phyloP scores from a whole-genome alignment of 176 grass and related monocot species.

The Lolium multiflorum region DNA sequence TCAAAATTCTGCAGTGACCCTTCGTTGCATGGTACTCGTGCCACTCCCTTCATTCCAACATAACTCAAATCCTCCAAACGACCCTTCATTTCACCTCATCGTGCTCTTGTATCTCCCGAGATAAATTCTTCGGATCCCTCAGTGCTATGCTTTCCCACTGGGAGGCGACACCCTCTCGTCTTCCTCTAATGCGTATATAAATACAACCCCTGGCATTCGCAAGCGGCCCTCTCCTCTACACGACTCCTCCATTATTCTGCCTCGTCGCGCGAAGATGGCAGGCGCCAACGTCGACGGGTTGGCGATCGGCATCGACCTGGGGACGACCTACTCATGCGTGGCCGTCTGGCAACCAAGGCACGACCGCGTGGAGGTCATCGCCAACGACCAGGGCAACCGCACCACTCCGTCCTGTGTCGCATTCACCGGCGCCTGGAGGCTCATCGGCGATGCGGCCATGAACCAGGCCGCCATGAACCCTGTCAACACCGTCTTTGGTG shows the following conservation, averaged over 20 bases:
- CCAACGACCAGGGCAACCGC: constrained; percentile 19
- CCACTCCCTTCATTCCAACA: too few relatives aligned
- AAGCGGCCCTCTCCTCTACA: background rate
- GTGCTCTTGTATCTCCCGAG: too few relatives aligned
- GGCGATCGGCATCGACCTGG: constrained; percentile 94
- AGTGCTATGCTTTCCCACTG: background rate
- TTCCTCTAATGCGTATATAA: background rate
- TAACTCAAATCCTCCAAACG: too few relatives aligned
- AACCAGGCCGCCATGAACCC: constrained; percentile 9
- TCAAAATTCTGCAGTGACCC: too few relatives aligned
- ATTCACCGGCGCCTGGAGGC: background rate
- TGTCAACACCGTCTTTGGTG: constrained; percentile 8
- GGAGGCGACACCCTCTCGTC: background rate
- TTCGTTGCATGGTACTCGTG: too few relatives aligned
- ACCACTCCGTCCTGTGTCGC: constrained; percentile 14
- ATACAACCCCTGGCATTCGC: background rate
- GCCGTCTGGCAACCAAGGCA: constrained; percentile 70
- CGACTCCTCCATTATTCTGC: background rate
- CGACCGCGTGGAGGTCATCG: background rate
- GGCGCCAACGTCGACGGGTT: constrained; percentile 54
- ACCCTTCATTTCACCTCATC: too few relatives aligned
- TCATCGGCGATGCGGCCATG: background rate
- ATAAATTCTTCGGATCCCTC: too few relatives aligned
- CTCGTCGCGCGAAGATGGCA: background rate
- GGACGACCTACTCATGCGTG: constrained; percentile 92